Base-by-base conservation (phyloP, 257 asterid species). In the Fraxinus quadrangulata region DNA sequence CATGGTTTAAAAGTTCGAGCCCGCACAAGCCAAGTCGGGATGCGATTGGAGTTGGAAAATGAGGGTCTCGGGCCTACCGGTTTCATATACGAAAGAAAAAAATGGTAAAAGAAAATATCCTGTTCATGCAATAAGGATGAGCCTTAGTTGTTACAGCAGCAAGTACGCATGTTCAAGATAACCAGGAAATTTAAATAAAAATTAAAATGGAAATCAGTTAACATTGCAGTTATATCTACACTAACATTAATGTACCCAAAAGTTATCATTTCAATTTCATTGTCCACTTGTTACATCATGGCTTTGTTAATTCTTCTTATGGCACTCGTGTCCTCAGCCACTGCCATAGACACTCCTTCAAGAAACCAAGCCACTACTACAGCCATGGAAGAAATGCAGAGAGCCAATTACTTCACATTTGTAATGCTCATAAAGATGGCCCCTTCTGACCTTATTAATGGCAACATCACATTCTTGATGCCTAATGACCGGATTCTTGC, bases 371-470 rank as follows among this genome's bases (percentile, higher is more conserved):
- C 79, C 65, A 80, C 88, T 8, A 26, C 9, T 10, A 76, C 28
- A 0, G 92, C 98, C 51, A 86, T 83, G 0, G 84, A 85, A 73
- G 97, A 94, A 78, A 92, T 94, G 97, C 91, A 88, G 51, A 86
- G 70, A 40, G 94, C 97, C 12, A 87, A 89, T 61, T 90, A 94
- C 82, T 94, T 86, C 89, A 86, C 97, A 39, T 92, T 87, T 65
- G 89, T 92, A 2, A 82, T 90, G 89, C 94, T 94, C 73, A 61
- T 90, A 66, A 87, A 89, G 81, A 88, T 92, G 94, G 96, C 91
- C 75, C 92, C 97, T 7, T 33, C 76, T 0, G 81, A 81, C 65
- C 79, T 79, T 5, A 40, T 88, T 2, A 71, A 72, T 54, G 81
- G 80, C 17, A 84, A 87, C 81, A 49, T 87, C 77, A 94, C 96